These are phyloP conservation scores for Cladosporium sp. DNA, from an alignment of 2,329 filamentous ascomycete species.

Conservation along the genomic window DNA sequence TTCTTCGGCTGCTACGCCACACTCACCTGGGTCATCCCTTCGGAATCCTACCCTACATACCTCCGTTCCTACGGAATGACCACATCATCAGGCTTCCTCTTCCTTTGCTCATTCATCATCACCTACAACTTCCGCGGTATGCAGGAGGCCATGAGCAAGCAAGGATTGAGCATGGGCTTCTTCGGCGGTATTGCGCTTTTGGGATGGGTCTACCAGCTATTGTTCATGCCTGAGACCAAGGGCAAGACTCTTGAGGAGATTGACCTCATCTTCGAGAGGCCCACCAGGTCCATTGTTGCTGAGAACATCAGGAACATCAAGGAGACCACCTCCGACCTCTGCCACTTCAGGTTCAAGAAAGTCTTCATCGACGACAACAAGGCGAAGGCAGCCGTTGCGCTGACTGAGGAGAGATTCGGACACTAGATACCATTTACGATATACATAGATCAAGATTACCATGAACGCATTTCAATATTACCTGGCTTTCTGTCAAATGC, in stretches of 20 bases:
- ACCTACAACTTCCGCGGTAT: constrained; percentile 72
- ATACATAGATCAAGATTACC: neutral
- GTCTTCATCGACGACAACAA: constrained; percentile 39
- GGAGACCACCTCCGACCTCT: constrained; percentile 43
- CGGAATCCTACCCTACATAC: constrained; percentile 69
- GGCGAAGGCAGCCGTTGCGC: constrained; percentile 1
- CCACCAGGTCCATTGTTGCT: constrained; percentile 58
- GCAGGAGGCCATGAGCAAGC: constrained; percentile 63
- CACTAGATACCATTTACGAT: constrained; percentile 8
- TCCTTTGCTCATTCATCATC: constrained; percentile 67
- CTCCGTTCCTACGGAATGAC: constrained; percentile 71
- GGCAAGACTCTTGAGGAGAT: constrained; percentile 67
- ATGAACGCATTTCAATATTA: neutral
- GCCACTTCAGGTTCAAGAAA: constrained; percentile 43
- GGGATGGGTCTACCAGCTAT: constrained; percentile 67
- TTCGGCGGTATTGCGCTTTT: constrained; percentile 69
- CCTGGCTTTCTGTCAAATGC: neutral
- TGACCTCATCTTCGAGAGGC: constrained; percentile 61
- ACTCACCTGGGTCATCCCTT: constrained; percentile 41
- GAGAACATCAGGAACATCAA: constrained; percentile 52
- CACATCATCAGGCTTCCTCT: constrained; percentile 62
- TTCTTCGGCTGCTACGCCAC: constrained; percentile 54
- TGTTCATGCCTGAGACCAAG: constrained; percentile 76
- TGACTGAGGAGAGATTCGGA: constrained; percentile 11
- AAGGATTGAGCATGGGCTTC: constrained; percentile 65